These are phyloP conservation scores for Emmonsia crescens DNA, from an alignment of 2,329 filamentous ascomycete genomes.

Conservation along the genomic window DNA sequence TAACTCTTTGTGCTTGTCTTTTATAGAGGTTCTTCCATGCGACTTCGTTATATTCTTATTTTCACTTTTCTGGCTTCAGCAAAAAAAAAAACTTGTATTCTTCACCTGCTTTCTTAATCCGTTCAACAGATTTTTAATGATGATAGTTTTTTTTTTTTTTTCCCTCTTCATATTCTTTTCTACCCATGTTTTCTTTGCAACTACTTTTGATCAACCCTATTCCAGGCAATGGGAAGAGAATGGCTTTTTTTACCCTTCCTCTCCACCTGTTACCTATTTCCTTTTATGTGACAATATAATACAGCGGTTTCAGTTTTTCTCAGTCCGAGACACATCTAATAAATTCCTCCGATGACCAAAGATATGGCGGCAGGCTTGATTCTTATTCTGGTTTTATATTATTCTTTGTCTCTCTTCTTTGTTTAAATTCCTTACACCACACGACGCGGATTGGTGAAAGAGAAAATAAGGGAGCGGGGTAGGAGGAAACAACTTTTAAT, in stretches of 20 bases:
- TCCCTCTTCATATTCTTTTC: conserved; percentile 13
- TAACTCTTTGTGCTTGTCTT: background rate
- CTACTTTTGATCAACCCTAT: background rate
- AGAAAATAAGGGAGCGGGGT: background rate
- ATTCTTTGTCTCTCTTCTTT: background rate
- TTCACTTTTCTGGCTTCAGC: background rate
- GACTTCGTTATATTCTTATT: background rate
- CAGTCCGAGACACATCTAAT: background rate
- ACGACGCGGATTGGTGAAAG: background rate
- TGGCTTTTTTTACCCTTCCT: background rate
- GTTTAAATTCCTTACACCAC: background rate
- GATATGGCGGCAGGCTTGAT: background rate
- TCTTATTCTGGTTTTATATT: background rate
- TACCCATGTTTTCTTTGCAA: conserved; percentile 11
- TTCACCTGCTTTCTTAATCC: background rate
- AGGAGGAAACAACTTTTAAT: background rate
- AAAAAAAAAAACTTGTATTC: conserved; percentile 1
- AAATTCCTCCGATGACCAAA: background rate
- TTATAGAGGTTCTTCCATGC: background rate
- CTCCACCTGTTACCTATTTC: background rate
- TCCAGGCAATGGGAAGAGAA: background rate
- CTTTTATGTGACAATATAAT: background rate
- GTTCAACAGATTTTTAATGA: background rate
- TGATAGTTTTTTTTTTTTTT: conserved; percentile 1
- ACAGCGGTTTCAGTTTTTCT: background rate